phyloP scores from a whole-genome alignment of 2,329 filamentous ascomycete species.

The Penicillium psychrosexuale region DNA sequence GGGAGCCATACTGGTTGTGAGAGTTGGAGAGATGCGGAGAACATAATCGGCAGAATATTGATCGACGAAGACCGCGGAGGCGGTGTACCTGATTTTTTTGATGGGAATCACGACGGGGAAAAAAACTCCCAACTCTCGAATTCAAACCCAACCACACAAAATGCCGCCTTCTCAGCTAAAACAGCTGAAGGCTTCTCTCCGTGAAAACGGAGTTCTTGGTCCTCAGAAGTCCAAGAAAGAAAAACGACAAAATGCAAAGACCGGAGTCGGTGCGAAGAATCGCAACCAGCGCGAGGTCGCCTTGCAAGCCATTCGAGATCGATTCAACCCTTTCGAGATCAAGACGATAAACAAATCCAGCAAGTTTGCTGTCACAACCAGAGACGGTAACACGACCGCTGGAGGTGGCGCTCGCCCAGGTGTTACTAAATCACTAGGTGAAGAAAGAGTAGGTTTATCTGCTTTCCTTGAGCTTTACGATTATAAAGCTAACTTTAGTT shows the following conservation, averaged over 20 bases:
- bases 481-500: slow-evolving; percentile 15
- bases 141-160: slow-evolving; percentile 18
- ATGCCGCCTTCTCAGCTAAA: slow-evolving; percentile 98
- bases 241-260: slow-evolving; percentile 69
- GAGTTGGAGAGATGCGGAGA: slow-evolving; percentile 21
- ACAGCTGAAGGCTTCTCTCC: slow-evolving; percentile 84
- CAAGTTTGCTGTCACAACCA: slow-evolving; percentile 81
- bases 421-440: slow-evolving; percentile 78
- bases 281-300: slow-evolving; percentile 73
- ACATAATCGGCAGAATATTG: slow-evolving; percentile 30
- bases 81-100: slow-evolving; percentile 36
- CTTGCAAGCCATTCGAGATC: slow-evolving; percentile 81
- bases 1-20: slow-evolving; percentile 30
- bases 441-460: slow-evolving; percentile 65
- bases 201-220: slow-evolving; percentile 83
- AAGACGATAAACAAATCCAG: slow-evolving; percentile 72
- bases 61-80: slow-evolving; percentile 25
- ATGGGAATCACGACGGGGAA: slow-evolving; percentile 18
- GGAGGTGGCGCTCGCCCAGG: slow-evolving; percentile 70
- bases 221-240: slow-evolving; percentile 96
- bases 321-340: slow-evolving; percentile 97
- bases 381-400: slow-evolving; percentile 49
- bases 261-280: slow-evolving; percentile 66
- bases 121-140: slow-evolving; percentile 27
- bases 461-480: neutral